Percentiles rank a stretch among this genome's conserved stretches.
Conservation (phyloP, 2,329 filamentous ascomycete genomes). For the Ophiostoma montium region DNA sequence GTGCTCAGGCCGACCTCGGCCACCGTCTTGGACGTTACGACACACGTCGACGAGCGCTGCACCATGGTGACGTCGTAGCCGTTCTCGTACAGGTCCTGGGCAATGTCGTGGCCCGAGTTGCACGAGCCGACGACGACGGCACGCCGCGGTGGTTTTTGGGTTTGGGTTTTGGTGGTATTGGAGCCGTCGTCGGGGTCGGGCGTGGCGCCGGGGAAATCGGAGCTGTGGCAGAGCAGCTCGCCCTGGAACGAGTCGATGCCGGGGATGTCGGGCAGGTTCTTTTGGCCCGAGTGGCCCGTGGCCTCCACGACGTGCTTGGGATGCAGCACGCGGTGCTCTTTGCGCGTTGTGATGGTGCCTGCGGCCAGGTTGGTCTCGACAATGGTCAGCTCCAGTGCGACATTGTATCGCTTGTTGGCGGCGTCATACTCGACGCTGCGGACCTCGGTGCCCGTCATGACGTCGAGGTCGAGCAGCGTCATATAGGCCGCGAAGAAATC, state of each 20-base stretch:
- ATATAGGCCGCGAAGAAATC: conserved; percentile 57
- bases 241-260: conserved; percentile 40
- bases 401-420: conserved; percentile 35
- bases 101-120: conserved; percentile 45
- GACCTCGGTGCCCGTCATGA: conserved; percentile 45
- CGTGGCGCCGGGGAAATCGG: conserved; percentile 32
- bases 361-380: conserved; percentile 16
- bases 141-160: conserved; percentile 32
- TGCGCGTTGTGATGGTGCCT: conserved; percentile 24
- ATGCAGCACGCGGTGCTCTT: conserved; percentile 38
- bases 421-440: conserved; percentile 36
- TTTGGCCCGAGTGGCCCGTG: conserved; percentile 55
- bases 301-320: conserved; percentile 52
- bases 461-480: conserved; percentile 50
- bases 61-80: conserved; percentile 46
- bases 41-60: conserved; percentile 42
- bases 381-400: conserved; percentile 34
- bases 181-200: too few relatives aligned
- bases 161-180: too few relatives aligned
- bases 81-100: conserved; percentile 42
- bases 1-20: conserved; percentile 30
- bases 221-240: conserved; percentile 38
- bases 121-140: conserved; percentile 43
- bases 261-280: conserved; percentile 42
- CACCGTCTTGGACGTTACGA: conserved; percentile 33